Evolutionary conservation across 2,329 filamentous ascomycete species (phyloP).

Genomic region (Nemania sp.): DNA sequence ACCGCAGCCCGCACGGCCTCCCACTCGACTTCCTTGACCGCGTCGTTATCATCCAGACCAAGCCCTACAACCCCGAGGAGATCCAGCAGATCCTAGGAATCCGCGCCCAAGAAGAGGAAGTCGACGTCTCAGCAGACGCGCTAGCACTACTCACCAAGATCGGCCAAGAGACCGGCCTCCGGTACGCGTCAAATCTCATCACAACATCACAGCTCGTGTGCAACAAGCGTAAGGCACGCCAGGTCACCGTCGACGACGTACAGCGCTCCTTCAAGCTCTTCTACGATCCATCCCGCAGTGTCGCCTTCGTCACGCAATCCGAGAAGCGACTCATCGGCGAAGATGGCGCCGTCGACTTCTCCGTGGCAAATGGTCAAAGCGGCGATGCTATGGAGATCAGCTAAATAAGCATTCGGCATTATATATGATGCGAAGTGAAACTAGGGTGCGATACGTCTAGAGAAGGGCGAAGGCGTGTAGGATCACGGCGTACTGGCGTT

Average conservation of each 20-base stretch:
- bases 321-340: constrained; percentile 95
- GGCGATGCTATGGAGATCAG: constrained; percentile 54
- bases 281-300: constrained; percentile 88
- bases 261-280: constrained; percentile 94
- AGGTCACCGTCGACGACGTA: constrained; percentile 88
- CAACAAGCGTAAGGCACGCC: constrained; percentile 85
- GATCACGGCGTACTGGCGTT: constrained; percentile 46
- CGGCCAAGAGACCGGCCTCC: constrained; percentile 87
- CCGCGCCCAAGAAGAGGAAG: constrained; percentile 93
- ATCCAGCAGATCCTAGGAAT: constrained; percentile 94
- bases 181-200: constrained; percentile 98
- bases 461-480: constrained; percentile 12
- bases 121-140: constrained; percentile 90
- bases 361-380: constrained; percentile 60
- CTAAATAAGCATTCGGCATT: constrained; percentile 28
- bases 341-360: constrained; percentile 81
- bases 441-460: background rate
- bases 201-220: constrained; percentile 90
- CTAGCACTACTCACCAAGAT: constrained; percentile 95
- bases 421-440: constrained; percentile 13
- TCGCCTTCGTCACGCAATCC: constrained; percentile 89
- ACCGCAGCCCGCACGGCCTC: constrained; percentile 91
- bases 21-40: constrained; percentile 96
- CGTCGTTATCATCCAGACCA: constrained; percentile 95
- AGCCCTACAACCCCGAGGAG: constrained; percentile 83